Evolutionary conservation across 371 early-diverging fungal genomes (phyloP), one percentile per base, ranked within the genome.

Genomic region (Zychaea mexicana): DNA sequence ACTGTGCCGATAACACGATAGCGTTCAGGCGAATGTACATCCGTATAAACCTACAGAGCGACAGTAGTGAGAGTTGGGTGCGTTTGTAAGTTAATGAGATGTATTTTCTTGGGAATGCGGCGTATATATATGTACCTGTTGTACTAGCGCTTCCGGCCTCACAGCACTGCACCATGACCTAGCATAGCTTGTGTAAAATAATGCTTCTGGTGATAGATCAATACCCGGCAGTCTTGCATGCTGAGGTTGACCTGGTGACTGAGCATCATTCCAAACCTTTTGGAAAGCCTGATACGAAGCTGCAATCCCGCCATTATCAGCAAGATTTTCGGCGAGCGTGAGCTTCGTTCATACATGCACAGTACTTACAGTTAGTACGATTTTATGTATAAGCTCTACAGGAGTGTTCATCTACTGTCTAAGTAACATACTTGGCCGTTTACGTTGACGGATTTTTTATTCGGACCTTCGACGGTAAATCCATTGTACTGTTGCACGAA

Each of bases 221-320:
- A 89, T 62, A 7, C 87, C 86, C 24, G 89, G 82, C n/a, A 81
- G 52, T 17, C 70, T 73, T 0, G 66, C 73, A 66, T 72, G 12
- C 38, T 85, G 2, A n/a, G n/a, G n/a, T 68, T 64, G 5, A 78
- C 17, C 49, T 36, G 19, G 36, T 54, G n/a, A 38, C n/a, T 26
- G 39, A 46, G 10, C 2, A 38, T 39, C 53, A 21, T 19, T 28
- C 65, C 65, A 65, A 1, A 36, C 17, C 39, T 78, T 71, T 28
- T 60, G 52, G 45, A 55, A 66, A 1, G 84, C 69, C 28, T 67
- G 52, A 26, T 69, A 80, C 0, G 84, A 69, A 28, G 68, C 68
- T 22, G 61, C 64, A 46, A 87, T 21, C 13, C 92, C 94, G 10
- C 92, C 92, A 62, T 89, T 90, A 67, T 93, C 94, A 4, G 94